These are phyloP conservation scores for Tricholoma matsutake DNA, from an alignment of 768 basidiomycete species.

Conservation along the genomic window DNA sequence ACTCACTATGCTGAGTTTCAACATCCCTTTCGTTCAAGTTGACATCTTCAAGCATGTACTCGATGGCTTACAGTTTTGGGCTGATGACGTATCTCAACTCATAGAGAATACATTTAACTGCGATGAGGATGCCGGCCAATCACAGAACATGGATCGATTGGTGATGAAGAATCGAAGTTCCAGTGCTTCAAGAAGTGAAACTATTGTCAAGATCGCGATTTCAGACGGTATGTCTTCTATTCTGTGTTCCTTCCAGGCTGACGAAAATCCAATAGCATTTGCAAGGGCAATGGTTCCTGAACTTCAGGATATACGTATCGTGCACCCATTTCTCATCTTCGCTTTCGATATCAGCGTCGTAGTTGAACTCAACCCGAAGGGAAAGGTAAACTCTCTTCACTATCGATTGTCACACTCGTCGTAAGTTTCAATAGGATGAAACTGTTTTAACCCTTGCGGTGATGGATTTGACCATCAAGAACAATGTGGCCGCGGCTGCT, in stretches of 20 bases:
- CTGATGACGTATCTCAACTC: conserved; percentile 81
- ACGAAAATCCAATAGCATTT: conserved; percentile 21
- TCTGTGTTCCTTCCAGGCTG: conserved; percentile 3
- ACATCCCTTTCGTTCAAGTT: conserved; percentile 63
- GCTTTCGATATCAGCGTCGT: conserved; percentile 62
- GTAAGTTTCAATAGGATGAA: conserved; percentile 52
- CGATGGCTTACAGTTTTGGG: conserved; percentile 83
- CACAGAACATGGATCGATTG: conserved; percentile 57
- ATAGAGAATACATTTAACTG: conserved; percentile 44
- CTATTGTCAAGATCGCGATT: conserved; percentile 46
- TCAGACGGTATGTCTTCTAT: conserved; percentile 39
- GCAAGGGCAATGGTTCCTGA: conserved; percentile 52
- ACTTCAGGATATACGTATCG: conserved; percentile 13
- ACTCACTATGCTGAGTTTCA: conserved; percentile 29
- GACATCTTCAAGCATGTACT: conserved; percentile 61
- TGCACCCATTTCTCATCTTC: conserved; percentile 52
- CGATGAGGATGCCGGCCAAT: conserved; percentile 15
- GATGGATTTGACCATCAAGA: conserved; percentile 57
- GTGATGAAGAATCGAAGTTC: conserved; percentile 56
- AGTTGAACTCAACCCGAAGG: conserved; percentile 67
- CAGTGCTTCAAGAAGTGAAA: conserved; percentile 38
- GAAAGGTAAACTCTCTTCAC: conserved; percentile 47
- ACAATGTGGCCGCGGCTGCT: conserved; percentile 33
- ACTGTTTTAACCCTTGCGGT: conserved; percentile 61
- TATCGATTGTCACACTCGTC: neutral